phyloP scores from a whole-genome alignment of 2,329 filamentous ascomycete species.

The Podosphaera aphanis region DNA sequence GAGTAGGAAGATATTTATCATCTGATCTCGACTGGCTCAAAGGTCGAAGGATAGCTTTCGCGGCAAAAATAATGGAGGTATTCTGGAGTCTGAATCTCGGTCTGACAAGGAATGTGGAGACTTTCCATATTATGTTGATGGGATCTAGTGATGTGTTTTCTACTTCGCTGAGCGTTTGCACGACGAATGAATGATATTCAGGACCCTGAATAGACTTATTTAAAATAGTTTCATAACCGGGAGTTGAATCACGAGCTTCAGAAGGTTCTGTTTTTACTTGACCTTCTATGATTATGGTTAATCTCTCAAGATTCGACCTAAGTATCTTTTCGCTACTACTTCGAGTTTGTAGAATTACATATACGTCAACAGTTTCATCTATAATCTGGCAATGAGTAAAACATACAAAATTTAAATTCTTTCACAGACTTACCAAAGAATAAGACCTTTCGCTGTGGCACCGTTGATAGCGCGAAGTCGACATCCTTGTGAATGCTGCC shows the following conservation, averaged over 20 bases:
- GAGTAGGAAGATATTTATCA: conserved; percentile 45
- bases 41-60: conserved; percentile 35
- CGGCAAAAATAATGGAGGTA: conserved; percentile 42
- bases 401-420: conserved; percentile 15
- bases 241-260: conserved; percentile 22
- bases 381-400: conserved; percentile 26
- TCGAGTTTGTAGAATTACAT: conserved; percentile 43
- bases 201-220: conserved; percentile 27
- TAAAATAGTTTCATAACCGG: conserved; percentile 35
- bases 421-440: conserved; percentile 41
- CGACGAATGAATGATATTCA: conserved; percentile 26
- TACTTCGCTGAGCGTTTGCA: conserved; percentile 20
- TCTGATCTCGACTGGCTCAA: conserved; percentile 21
- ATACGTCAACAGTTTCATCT: conserved; percentile 54
- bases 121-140: conserved; percentile 35
- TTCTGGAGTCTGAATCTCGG: conserved; percentile 41
- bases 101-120: conserved; percentile 31
- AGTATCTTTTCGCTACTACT: conserved; percentile 32
- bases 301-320: conserved; percentile 32
- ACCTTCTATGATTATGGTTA: conserved; percentile 44
- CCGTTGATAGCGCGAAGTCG: conserved; percentile 25
- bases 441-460: conserved; percentile 38
- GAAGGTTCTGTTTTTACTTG: conserved; percentile 34
- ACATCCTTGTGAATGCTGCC: conserved; percentile 17
- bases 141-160: conserved; percentile 17